phyloP scores from a whole-genome alignment of 2,329 filamentous ascomycete species.

The Drechslerella stenobrocha region DNA sequence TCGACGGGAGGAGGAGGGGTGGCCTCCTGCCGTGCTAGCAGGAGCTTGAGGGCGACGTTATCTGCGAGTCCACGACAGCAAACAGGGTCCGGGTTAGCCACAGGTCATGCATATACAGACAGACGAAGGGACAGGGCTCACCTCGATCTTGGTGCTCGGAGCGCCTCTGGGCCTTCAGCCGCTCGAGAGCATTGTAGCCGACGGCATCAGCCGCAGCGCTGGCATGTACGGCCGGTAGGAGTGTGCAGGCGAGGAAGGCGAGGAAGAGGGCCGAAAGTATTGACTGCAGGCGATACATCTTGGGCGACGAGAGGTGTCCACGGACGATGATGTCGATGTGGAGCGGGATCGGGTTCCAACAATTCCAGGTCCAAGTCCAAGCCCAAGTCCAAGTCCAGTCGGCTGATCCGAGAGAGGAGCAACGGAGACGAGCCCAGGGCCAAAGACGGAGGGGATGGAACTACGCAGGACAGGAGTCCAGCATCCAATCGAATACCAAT shows the following conservation, averaged over 20 bases:
- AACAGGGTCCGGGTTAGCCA: neutral
- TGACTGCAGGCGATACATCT: constrained; percentile 21
- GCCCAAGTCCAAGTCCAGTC: no score
- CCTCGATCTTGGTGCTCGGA: constrained; percentile 14
- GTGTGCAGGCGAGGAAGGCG: constrained; percentile 17
- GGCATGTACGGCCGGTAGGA: constrained; percentile 26
- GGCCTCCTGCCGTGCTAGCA: constrained; percentile 39
- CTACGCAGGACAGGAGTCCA: no score
- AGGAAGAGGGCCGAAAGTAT: constrained; percentile 23
- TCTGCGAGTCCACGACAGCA: constrained; percentile 4
- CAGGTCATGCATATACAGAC: neutral
- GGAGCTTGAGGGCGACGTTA: constrained; percentile 16
- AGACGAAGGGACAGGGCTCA: neutral
- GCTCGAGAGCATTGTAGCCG: constrained; percentile 37
- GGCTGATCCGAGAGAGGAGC: no score
- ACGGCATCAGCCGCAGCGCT: constrained; percentile 29
- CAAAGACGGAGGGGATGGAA: no score
- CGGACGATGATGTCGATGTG: no score
- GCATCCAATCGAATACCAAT: no score
- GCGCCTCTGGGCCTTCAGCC: constrained; percentile 36
- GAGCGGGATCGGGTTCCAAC: no score
- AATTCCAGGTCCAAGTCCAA: neutral
- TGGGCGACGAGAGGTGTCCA: neutral
- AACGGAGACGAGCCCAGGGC: no score
- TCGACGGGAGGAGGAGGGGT: constrained; percentile 4